A percentile compares a stretch with the other conserved stretches of the same genome.
phyloP scores from a whole-genome alignment of 164 flowering plant genomes.

The Vitis rotundifolia region DNA sequence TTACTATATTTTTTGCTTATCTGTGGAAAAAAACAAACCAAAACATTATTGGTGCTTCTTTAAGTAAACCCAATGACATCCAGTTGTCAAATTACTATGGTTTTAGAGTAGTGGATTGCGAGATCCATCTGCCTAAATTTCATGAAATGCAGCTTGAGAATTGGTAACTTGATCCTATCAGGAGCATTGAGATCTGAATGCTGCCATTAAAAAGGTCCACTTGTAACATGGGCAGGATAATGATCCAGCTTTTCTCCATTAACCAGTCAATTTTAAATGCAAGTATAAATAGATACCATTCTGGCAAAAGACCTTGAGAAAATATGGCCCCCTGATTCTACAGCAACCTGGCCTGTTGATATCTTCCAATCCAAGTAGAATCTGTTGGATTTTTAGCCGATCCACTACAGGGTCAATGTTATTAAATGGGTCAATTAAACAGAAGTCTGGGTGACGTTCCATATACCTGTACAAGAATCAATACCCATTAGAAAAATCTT shows the following conservation, averaged over 20 bases:
- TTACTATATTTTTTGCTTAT: too few species aligned
- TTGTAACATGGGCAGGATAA: neutral
- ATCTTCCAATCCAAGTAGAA: conserved; percentile 67
- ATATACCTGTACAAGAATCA: conserved; percentile 45
- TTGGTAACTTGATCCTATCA: too few species aligned
- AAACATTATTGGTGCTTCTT: too few species aligned
- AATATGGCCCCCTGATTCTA: conserved; percentile 73
- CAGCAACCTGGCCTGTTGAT: conserved; percentile 35
- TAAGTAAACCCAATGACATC: too few species aligned
- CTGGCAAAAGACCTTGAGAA: conserved; percentile 62
- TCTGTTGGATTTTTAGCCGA: conserved; percentile 67
- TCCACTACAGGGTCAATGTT: conserved; percentile 78
- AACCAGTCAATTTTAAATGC: neutral
- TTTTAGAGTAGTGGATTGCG: too few species aligned
- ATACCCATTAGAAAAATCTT: conserved; percentile 4
- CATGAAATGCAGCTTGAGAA: too few species aligned
- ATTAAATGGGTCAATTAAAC: conserved; percentile 70
- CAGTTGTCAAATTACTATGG: too few species aligned
- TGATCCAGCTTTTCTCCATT: conserved; percentile 1
- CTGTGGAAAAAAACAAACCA: too few species aligned
- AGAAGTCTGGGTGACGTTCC: conserved; percentile 42
- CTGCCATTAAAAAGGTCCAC: neutral
- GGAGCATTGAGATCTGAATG: neutral
- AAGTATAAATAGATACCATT: conserved; percentile 18
- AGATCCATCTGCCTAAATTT: too few species aligned